These are phyloP conservation scores for Punica granatum DNA, from an alignment of 345 rosid genomes.

Conservation along the genomic window DNA sequence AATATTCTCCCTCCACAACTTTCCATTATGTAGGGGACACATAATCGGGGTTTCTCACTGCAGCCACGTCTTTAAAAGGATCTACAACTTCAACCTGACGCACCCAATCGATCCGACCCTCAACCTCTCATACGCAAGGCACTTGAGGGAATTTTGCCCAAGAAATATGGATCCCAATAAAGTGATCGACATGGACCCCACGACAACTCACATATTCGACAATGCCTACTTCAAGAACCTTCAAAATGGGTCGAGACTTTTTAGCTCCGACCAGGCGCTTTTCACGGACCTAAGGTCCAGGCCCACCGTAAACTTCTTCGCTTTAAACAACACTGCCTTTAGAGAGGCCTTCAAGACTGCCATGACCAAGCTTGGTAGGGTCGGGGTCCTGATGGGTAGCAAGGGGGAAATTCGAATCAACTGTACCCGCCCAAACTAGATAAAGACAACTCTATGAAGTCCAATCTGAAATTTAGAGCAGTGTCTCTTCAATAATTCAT, in stretches of 20 bases:
- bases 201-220: conserved; percentile 59
- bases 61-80: conserved; percentile 45
- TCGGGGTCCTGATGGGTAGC: conserved; percentile 53
- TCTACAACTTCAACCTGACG: conserved; percentile 53
- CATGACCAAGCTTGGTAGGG: conserved; percentile 64
- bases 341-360: conserved; percentile 53
- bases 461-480: neutral
- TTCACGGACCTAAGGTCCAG: conserved; percentile 60
- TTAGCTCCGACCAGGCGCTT: conserved; percentile 58
- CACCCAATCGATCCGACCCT: conserved; percentile 55
- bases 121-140: conserved; percentile 37
- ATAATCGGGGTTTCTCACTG: conserved; percentile 80
- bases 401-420: conserved; percentile 69
- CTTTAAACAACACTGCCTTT: conserved; percentile 43
- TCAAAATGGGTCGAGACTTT: conserved; percentile 58
- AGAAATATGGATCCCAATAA: conserved; percentile 46
- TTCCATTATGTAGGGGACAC: conserved; percentile 33
- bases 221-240: conserved; percentile 71
- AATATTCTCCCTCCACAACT: neutral
- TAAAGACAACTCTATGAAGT: neutral
- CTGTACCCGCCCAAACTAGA: conserved; percentile 45
- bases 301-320: conserved; percentile 47
- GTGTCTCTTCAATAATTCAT: neutral
- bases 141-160: conserved; percentile 68
- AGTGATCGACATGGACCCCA: conserved; percentile 89